phyloP scores from a whole-genome alignment of 2,329 filamentous ascomycete species.

The Paraphaeosphaeria sporulosa region DNA sequence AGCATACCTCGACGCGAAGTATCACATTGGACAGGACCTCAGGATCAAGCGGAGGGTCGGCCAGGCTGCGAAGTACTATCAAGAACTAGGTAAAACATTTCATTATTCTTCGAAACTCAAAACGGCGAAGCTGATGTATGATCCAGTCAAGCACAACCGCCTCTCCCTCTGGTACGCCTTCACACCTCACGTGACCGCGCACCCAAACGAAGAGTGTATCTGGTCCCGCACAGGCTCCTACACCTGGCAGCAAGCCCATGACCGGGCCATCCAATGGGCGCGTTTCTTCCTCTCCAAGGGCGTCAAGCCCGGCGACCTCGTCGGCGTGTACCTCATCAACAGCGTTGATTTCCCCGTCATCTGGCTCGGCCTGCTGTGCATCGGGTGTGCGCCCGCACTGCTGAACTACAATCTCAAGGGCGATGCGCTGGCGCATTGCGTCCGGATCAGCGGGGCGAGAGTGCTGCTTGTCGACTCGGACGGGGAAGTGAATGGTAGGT shows the following conservation, averaged over 20 bases:
- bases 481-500: conserved; percentile 28
- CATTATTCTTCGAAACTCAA: too few species aligned
- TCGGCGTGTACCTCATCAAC: conserved; percentile 72
- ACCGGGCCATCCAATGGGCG: conserved; percentile 39
- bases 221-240: conserved; percentile 68
- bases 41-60: conserved; percentile 47
- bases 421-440: conserved; percentile 69
- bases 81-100: conserved; percentile 40
- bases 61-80: conserved; percentile 48
- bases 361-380: conserved; percentile 70
- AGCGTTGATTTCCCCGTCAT: conserved; percentile 70
- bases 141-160: conserved; percentile 52
- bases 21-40: conserved; percentile 69
- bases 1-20: conserved; percentile 73
- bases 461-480: conserved; percentile 67
- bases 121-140: too few species aligned
- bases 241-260: conserved; percentile 41
- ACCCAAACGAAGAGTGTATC: conserved; percentile 61
- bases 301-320: conserved; percentile 67
- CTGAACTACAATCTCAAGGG: conserved; percentile 73
- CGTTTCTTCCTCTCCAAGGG: conserved; percentile 54
- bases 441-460: conserved; percentile 63
- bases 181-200: conserved; percentile 34
- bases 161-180: conserved; percentile 42
- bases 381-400: conserved; percentile 72